Percentiles rank a stretch among this genome's conserved stretches.
phyloP scores from a whole-genome alignment of 805 yeast species.

The Ogataea nitratoaversa region DNA sequence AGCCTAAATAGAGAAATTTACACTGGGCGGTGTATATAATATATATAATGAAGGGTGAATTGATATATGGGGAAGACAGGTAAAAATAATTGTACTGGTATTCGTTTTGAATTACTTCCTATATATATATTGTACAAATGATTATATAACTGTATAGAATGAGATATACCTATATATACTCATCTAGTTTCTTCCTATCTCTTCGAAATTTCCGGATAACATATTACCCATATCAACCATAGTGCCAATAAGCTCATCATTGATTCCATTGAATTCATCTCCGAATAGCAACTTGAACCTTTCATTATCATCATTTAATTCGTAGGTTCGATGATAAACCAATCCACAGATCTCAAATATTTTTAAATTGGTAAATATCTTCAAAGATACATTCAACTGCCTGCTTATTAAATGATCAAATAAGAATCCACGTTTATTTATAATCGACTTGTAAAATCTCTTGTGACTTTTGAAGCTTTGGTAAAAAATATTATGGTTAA shows the following conservation, averaged over 20 bases:
- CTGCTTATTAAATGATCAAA: constrained; percentile 27
- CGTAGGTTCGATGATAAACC: constrained; percentile 17
- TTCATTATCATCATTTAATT: constrained; percentile 1
- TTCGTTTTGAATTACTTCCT: too few species aligned
- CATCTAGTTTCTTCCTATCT: background rate
- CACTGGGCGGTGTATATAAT: too few species aligned
- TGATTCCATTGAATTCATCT: constrained; percentile 19
- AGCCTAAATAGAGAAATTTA: too few species aligned
- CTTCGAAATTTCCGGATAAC: constrained; percentile 16
- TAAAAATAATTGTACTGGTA: too few species aligned
- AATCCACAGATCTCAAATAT: constrained; percentile 31
- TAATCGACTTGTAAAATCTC: constrained; percentile 15
- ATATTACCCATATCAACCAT: constrained; percentile 27
- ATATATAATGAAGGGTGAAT: too few species aligned
- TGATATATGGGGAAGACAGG: too few species aligned
- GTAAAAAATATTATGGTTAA: constrained; percentile 8
- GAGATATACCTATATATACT: too few species aligned
- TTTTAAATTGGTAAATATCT: constrained; percentile 17
- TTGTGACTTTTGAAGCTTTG: constrained; percentile 10
- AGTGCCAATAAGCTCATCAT: constrained; percentile 13
- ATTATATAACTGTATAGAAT: too few species aligned
- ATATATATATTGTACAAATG: too few species aligned
- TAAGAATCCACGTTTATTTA: constrained; percentile 19
- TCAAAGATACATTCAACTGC: constrained; percentile 23
- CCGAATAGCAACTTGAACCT: constrained; percentile 23